Evolutionary conservation across 805 yeast genomes (phyloP), one percentile per base, ranked within the genome.

Genomic region (Metschnikowia picachoensis): DNA sequence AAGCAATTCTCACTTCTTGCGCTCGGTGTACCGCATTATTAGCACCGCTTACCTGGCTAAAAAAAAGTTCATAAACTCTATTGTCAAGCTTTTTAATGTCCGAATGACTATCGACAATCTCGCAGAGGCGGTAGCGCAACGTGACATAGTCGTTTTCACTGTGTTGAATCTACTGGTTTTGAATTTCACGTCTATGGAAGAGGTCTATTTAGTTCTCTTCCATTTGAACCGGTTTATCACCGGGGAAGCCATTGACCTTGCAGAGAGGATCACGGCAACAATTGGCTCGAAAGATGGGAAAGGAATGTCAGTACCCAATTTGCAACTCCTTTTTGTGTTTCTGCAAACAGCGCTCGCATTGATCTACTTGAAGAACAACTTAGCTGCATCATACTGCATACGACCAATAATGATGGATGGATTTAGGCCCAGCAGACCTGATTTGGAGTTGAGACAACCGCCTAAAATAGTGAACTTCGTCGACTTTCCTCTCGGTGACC

Each of bases 101-200:
- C 52, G 55, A 7, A 25, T 52, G 15, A 30, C 36, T 3, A 37
- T 35, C 13, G 27, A 27, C 14, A 25, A 39, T n/a, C 43, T 54
- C 10, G 45, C 36, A 8, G 51, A 49, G 4, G 56, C 54, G 1
- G 30, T 50, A 2, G 42, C 52, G 3, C 59, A 58, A 32, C 52
- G 68, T 35, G 62, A 65, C 37, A 39, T 46, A 10, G 46, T 59
- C 0, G 43, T 58, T 3, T 67, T 54, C 37, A 37, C 76, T 8
- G 60, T 70, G 1, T 45, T 62, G 2, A 77, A 78, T 48, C 43
- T 83, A 7, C 57, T 50, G 58, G 49, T 39, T 3, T 54, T 74
- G 13, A 66, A 64, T 2, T 72, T 80, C 36, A 51, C 56, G 0
- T 65, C 73, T 0, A 58, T 72, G 38, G 87, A 83, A 45, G 88